Base-by-base conservation (phyloP, 164 flowering plant species). In the Vitis labrusca region DNA sequence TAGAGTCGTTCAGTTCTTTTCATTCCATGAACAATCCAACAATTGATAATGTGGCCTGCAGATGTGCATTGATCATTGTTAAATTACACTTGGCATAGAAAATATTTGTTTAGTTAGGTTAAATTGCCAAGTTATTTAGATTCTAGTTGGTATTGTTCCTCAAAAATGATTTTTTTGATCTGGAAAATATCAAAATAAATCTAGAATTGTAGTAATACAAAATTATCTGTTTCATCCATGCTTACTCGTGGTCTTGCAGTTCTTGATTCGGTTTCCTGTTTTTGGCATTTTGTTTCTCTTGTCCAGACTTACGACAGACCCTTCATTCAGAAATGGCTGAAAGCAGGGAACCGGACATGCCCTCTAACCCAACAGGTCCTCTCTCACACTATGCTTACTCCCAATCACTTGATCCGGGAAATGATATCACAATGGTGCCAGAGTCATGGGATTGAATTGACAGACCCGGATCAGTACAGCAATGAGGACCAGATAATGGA, bases 221-320 rank as follows among this genome's bases (percentile, higher is more conserved):
- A 37, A 49, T 16, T 63, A 51, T 8, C 51, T 17, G 9, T 50
- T 8, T 2, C 6, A 2, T 8, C 9, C 9, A 14, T 50, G 5
- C 8, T 70, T 10, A 10, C 61, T 59, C 5, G 2, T 19, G 10
- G 12, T 23, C 50, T 59, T 29, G 30, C 44, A 37, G 5, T 27
- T 50, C 17, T n/a, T 63, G 50, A 37, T 58, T 53, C 16, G 53
- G 17, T 67, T 49, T 29, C 16, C 64, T 16, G 54, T 50, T 47
- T 56, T 37, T 58, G 3, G 44, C 44, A 37, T 37, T 37, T 30
- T 62, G 10, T n/a, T 27, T 29, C 13, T 1, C 8, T 19, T 75
- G 15, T 79, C 70, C 91, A 93, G 98, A 93, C 95, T 16, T 93
- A 79, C 72, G 98, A 93, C 60, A 78, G 91, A 66, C 76, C 79